A percentile compares a stretch with the other conserved stretches of the same genome.
Evolutionary conservation across 441 rosid species (phyloP).

Genomic region (Populus hybrid): DNA sequence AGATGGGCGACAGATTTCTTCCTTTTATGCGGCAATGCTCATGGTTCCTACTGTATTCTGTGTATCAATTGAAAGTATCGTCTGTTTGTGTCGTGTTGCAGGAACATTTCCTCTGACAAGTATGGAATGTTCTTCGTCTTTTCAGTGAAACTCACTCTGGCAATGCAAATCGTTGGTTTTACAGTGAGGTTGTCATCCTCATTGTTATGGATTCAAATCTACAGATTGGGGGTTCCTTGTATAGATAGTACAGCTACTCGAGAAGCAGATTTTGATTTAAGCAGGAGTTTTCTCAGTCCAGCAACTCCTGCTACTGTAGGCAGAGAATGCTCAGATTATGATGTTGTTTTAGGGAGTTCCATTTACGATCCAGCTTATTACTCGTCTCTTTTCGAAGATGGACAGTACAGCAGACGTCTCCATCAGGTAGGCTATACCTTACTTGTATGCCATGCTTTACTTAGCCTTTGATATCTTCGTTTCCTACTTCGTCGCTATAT

Average conservation of each 20-base stretch:
- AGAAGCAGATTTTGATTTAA: slow-evolving; percentile 68
- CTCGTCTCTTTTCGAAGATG: slow-evolving; percentile 72
- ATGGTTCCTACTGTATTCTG: too few species aligned
- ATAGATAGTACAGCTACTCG: slow-evolving; percentile 40
- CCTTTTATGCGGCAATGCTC: too few species aligned
- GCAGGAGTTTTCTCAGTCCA: slow-evolving; percentile 72
- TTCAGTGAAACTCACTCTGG: slow-evolving; percentile 70
- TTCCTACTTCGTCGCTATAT: too few species aligned
- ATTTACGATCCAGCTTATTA: slow-evolving; percentile 75
- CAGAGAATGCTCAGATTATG: slow-evolving; percentile 46
- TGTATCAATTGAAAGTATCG: too few species aligned
- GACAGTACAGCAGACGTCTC: slow-evolving; percentile 31
- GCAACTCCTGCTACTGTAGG: slow-evolving; percentile 35
- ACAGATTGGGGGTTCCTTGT: slow-evolving; percentile 65
- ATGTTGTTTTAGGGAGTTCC: slow-evolving; percentile 68
- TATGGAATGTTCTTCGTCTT: slow-evolving; percentile 55
- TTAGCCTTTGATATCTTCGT: background rate
- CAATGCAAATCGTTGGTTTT: slow-evolving; percentile 81
- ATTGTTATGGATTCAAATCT: slow-evolving; percentile 89
- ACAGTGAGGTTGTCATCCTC: slow-evolving; percentile 74
- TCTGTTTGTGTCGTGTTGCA: too few species aligned
- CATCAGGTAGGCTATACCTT: slow-evolving; percentile 5
- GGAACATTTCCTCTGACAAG: slow-evolving; percentile 12
- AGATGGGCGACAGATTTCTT: too few species aligned
- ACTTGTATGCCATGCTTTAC: background rate